Conservation (phyloP, 306 rosid species). For the Spatholobus suberectus region DNA sequence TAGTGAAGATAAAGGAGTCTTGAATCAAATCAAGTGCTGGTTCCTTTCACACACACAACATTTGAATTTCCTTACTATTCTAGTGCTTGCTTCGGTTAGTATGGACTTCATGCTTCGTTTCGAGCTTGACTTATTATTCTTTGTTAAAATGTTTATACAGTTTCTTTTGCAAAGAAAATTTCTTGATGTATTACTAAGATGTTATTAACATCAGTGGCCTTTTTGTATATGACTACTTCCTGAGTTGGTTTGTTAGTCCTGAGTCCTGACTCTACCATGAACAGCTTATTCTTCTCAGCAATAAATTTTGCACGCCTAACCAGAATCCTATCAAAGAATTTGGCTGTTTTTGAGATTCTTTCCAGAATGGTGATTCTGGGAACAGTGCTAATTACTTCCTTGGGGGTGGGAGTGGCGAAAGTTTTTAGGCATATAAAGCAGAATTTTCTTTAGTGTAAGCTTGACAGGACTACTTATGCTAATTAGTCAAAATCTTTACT, state of each 20-base stretch:
- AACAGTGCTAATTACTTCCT: not conserved
- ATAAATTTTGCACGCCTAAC: not conserved
- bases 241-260: constrained; percentile 21
- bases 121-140: not conserved
- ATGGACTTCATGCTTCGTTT: constrained; percentile 41
- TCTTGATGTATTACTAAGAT: constrained; percentile 2
- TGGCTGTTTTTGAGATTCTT: not conserved
- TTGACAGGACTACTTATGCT: not conserved
- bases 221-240: not conserved
- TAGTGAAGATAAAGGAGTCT: constrained; percentile 65
- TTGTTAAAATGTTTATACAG: not conserved
- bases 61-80: constrained; percentile 79
- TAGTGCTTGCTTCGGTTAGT: constrained; percentile 98
- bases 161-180: not conserved
- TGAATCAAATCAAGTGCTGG: constrained; percentile 76
- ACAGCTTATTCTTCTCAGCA: not conserved
- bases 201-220: not conserved
- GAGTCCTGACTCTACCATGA: not conserved
- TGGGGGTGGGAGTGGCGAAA: not conserved
- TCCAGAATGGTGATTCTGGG: constrained; percentile 8
- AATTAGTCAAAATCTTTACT: not conserved
- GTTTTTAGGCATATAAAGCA: constrained; percentile 1
- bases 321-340: not conserved
- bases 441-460: constrained; percentile 16
- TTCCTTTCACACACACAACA: constrained; percentile 80